A percentile compares a stretch with the other conserved stretches of the same genome.
phyloP scores from a whole-genome alignment of 2,329 filamentous ascomycete species.

The Blastomyces percursus region DNA sequence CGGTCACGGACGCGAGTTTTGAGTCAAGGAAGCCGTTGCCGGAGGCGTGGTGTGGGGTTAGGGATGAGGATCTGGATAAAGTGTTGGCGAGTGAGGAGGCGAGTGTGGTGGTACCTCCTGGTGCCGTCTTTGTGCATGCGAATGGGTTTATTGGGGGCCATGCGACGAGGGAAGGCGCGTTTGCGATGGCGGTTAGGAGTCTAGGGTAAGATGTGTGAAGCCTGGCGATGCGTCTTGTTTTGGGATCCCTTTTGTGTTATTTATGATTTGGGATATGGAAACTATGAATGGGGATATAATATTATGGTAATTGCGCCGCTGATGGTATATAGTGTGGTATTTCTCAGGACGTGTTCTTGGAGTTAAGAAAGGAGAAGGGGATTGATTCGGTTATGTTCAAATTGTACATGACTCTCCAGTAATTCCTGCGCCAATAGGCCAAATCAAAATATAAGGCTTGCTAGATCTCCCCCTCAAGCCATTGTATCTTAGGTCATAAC shows the following conservation, averaged over 20 bases:
- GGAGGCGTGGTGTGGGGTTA: conserved; percentile 80
- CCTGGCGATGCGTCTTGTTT: neutral
- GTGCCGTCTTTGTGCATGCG: conserved; percentile 86
- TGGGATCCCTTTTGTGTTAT: neutral
- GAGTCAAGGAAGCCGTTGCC: conserved; percentile 84
- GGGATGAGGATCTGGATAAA: conserved; percentile 72
- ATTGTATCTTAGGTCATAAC: neutral
- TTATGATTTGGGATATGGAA: neutral
- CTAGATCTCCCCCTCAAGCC: neutral
- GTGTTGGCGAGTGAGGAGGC: conserved; percentile 33
- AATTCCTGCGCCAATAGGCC: neutral
- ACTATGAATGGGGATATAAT: neutral
- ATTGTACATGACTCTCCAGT: neutral
- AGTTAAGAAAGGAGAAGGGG: neutral
- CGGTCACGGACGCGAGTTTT: conserved; percentile 73
- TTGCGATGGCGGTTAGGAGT: conserved; percentile 59
- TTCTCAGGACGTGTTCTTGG: neutral
- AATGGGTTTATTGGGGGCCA: conserved; percentile 95
- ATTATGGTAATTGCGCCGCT: neutral
- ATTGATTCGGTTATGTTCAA: neutral
- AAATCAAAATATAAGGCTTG: neutral
- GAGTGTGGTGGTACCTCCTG: conserved; percentile 29
- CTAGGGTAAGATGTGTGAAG: conserved; percentile 19
- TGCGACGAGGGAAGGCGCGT: conserved; percentile 76
- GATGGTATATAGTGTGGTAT: neutral